These are phyloP conservation scores for Ascochyta rabiei DNA, from an alignment of 2,329 filamentous ascomycete genomes.

Conservation along the genomic window DNA sequence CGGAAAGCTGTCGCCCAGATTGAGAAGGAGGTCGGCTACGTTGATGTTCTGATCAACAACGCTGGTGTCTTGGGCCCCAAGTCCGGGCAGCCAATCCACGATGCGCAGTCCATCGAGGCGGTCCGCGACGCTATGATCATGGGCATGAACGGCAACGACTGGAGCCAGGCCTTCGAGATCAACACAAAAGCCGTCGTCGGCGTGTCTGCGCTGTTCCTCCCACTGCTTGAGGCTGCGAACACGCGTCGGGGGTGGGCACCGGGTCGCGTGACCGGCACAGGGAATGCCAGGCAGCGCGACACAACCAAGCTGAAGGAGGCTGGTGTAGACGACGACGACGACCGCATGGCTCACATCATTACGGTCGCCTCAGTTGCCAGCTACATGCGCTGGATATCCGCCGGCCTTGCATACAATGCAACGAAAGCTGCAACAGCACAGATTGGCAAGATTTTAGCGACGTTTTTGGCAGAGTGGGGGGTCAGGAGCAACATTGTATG, in stretches of 20 bases:
- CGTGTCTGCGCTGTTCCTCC: conserved; percentile 54
- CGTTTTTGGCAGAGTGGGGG: conserved; percentile 52
- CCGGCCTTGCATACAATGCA: conserved; percentile 53
- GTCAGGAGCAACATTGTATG: conserved; percentile 56
- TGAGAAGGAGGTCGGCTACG: conserved; percentile 51
- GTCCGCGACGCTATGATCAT: conserved; percentile 49
- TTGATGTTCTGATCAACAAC: conserved; percentile 61
- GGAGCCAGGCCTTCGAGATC: conserved; percentile 49
- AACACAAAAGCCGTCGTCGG: conserved; percentile 54
- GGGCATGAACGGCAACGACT: conserved; percentile 39
- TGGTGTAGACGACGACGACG: conserved; percentile 39
- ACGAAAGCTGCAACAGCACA: conserved; percentile 53
- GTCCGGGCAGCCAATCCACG: conserved; percentile 50
- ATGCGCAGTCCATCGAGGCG: conserved; percentile 52
- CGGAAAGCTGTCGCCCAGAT: conserved; percentile 51
- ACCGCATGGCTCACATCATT: conserved; percentile 55
- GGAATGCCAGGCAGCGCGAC: conserved; percentile 33
- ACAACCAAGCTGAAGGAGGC: conserved; percentile 21
- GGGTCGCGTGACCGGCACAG: conserved; percentile 40
- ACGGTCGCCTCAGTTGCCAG: conserved; percentile 51
- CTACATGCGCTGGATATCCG: conserved; percentile 47
- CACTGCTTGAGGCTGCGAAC: conserved; percentile 54
- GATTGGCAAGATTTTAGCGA: conserved; percentile 53
- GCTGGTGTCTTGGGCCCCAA: conserved; percentile 56
- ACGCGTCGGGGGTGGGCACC: conserved; percentile 48